Evolutionary conservation across 306 rosid genomes (phyloP).

Genomic region (Carpinus viminea): DNA sequence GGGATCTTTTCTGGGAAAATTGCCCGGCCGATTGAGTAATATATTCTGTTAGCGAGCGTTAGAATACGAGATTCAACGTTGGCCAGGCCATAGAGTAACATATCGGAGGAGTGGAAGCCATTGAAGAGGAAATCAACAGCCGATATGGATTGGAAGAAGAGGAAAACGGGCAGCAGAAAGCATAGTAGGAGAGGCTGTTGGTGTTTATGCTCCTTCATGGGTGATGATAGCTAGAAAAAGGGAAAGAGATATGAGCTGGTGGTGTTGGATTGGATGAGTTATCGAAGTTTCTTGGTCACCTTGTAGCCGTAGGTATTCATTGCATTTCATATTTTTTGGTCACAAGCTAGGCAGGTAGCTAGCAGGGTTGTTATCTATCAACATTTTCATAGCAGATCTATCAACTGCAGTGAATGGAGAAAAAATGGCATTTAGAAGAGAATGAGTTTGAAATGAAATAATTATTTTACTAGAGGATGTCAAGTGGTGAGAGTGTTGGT

Average conservation of each 20-base stretch:
- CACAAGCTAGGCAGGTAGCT: not conserved
- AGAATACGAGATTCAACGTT: constrained; percentile 50
- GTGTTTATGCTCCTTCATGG: constrained; percentile 35
- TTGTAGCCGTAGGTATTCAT: not conserved
- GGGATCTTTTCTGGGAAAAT: constrained; percentile 49
- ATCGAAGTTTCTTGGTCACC: constrained; percentile 2
- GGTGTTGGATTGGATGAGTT: not conserved
- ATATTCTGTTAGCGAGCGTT: constrained; percentile 59
- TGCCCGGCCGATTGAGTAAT: constrained; percentile 71
- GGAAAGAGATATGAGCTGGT: not conserved
- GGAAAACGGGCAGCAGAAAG: constrained; percentile 26
- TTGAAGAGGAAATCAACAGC: constrained; percentile 73
- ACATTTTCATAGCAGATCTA: not conserved
- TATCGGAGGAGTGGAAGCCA: constrained; percentile 59
- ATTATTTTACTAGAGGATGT: too few species aligned
- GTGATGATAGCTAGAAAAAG: too few species aligned
- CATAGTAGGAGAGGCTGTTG: constrained; percentile 13
- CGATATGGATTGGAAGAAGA: constrained; percentile 20
- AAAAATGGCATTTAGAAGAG: too few species aligned
- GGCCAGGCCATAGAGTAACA: constrained; percentile 67
- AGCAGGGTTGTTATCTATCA: not conserved
- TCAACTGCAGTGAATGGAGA: too few species aligned
- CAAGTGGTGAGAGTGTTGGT: too few species aligned
- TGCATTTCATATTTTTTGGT: not conserved
- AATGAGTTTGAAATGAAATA: too few species aligned